Conservation (phyloP, 768 basidiomycete species). For the Leccinum rimulosum region DNA sequence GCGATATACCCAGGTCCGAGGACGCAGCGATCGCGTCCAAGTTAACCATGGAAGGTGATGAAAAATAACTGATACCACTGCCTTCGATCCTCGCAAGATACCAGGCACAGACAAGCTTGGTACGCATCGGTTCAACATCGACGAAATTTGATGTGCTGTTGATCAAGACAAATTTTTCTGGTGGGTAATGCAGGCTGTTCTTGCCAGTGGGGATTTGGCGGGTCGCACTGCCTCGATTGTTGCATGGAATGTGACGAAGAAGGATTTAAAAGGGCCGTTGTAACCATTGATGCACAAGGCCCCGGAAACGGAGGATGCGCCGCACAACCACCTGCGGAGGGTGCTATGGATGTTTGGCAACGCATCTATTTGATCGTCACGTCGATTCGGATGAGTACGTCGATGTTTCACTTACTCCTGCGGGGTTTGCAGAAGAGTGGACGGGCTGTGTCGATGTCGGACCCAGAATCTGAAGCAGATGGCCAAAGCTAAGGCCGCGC, state of each 20-base stretch:
- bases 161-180: not conserved
- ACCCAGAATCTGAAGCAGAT: not conserved
- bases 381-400: not conserved
- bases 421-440: not conserved
- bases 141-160: not conserved
- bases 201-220: constrained; percentile 78
- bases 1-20: not conserved
- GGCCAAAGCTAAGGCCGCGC: constrained; percentile 17
- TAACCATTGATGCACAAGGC: constrained; percentile 47
- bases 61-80: not conserved
- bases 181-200: constrained; percentile 47
- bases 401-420: not conserved
- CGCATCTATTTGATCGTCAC: constrained; percentile 13
- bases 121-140: too few species aligned
- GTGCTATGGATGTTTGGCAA: constrained; percentile 68
- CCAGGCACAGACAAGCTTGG: too few species aligned
- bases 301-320: constrained; percentile 26
- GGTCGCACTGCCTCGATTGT: constrained; percentile 54
- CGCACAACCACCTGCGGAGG: constrained; percentile 62
- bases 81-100: too few species aligned
- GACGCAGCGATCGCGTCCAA: not conserved
- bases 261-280: constrained; percentile 40
- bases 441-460: constrained; percentile 1
- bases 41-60: not conserved
- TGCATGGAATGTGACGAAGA: constrained; percentile 41